A percentile compares a stretch with the other conserved stretches of the same genome.
Conservation (phyloP, 1,284 basidiomycete genomes). For the Rhodotorula sp. region DNA sequence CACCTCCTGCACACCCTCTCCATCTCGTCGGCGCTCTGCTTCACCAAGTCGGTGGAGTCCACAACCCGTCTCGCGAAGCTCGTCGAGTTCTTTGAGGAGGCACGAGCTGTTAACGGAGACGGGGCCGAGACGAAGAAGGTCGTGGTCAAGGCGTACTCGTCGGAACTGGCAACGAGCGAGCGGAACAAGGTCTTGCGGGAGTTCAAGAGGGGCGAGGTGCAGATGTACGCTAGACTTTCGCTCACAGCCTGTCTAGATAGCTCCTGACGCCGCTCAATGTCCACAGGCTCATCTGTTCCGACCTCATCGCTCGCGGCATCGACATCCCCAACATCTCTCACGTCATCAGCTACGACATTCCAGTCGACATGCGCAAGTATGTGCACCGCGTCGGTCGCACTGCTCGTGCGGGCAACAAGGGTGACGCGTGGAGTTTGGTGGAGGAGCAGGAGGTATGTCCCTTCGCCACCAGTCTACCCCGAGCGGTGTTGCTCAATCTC, state of each 20-base stretch:
- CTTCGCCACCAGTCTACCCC: no score
- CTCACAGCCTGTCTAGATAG: neutral
- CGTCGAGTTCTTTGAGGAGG: conserved; percentile 70
- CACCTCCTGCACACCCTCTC: conserved; percentile 65
- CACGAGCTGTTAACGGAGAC: conserved; percentile 21
- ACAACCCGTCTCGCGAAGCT: conserved; percentile 77
- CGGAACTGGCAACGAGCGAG: conserved; percentile 73
- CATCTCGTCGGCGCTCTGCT: conserved; percentile 66
- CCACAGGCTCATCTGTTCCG: conserved; percentile 84
- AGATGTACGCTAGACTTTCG: conserved; percentile 62
- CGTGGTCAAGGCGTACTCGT: conserved; percentile 73
- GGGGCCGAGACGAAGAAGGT: conserved; percentile 48
- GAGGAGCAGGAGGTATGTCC: conserved; percentile 82
- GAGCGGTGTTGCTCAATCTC: neutral
- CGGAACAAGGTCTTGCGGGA: conserved; percentile 73
- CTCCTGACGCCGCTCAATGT: neutral
- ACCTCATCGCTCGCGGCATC: conserved; percentile 93
- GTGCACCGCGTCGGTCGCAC: conserved; percentile 94
- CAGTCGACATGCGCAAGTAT: conserved; percentile 96
- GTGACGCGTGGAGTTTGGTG: conserved; percentile 89
- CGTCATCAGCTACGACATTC: conserved; percentile 91
- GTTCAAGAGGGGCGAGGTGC: conserved; percentile 77
- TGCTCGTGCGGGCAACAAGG: conserved; percentile 80
- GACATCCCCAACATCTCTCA: conserved; percentile 88
- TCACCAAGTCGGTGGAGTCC: conserved; percentile 93